Evolutionary conservation across 1,284 basidiomycete species (phyloP).

Genomic region (Omphalotus olearius): DNA sequence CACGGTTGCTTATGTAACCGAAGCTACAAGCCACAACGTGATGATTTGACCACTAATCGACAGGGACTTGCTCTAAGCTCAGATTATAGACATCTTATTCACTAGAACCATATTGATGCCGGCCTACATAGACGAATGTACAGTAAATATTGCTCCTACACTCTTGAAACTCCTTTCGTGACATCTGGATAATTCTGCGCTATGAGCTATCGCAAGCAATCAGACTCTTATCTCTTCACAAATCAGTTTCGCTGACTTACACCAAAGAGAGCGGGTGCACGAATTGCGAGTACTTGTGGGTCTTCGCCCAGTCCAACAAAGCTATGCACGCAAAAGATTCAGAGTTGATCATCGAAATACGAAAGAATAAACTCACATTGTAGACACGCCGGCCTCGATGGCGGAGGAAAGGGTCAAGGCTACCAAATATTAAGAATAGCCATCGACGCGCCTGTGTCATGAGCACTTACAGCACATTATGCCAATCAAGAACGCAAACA

Average conservation of each 20-base stretch:
- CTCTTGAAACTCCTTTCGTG: conserved; percentile 42
- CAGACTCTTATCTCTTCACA: not conserved
- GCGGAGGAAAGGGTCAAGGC: conserved; percentile 65
- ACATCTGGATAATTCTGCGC: conserved; percentile 58
- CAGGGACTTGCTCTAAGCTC: conserved; percentile 14
- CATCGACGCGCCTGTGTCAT: conserved; percentile 1
- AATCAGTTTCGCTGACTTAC: conserved; percentile 32
- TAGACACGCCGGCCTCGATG: conserved; percentile 79
- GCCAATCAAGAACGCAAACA: conserved; percentile 82
- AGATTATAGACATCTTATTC: not conserved
- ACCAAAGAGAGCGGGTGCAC: conserved; percentile 69
- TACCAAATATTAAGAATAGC: conserved; percentile 23
- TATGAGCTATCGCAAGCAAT: conserved; percentile 42
- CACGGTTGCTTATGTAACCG: conserved; percentile 14
- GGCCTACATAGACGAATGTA: not conserved
- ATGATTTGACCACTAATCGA: conserved; percentile 40
- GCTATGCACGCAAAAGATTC: conserved; percentile 28
- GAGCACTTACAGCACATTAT: conserved; percentile 60
- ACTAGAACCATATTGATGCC: too few relatives aligned
- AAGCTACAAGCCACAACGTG: conserved; percentile 29
- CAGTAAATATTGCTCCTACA: conserved; percentile 14
- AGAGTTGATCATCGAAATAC: not conserved
- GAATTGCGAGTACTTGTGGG: conserved; percentile 68
- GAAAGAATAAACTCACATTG: conserved; percentile 48
- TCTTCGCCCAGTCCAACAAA: conserved; percentile 85